phyloP scores from a whole-genome alignment of 2,329 filamentous ascomycete species.

The Xylaria sp. region DNA sequence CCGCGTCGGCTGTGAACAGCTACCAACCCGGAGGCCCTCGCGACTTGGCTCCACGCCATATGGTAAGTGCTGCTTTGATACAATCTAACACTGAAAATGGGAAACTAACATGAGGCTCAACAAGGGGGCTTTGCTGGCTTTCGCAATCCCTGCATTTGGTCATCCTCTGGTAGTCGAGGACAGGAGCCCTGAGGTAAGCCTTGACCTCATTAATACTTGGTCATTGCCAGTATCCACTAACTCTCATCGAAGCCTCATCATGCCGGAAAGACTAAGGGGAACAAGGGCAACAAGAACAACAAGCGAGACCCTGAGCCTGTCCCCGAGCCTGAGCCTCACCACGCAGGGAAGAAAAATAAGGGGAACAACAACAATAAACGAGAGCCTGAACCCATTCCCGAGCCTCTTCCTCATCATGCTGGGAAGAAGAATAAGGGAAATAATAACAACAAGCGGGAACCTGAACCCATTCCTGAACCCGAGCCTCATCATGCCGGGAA shows the following conservation, averaged over 20 bases:
- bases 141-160: constrained; percentile 43
- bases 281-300: constrained; percentile 11
- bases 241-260: constrained; percentile 10
- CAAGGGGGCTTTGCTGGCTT: constrained; percentile 46
- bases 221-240: not conserved
- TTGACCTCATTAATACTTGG: not conserved
- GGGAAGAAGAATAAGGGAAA: not conserved
- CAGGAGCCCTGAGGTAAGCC: constrained; percentile 25
- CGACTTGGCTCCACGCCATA: constrained; percentile 40
- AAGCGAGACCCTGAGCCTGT: constrained; percentile 7
- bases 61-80: constrained; percentile 18
- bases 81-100: not conserved
- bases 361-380: not conserved
- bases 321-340: not conserved
- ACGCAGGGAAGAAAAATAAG: not conserved
- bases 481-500: constrained; percentile 1
- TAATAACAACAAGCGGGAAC: not conserved
- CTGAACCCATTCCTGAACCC: constrained; percentile 14
- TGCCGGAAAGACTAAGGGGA: not conserved
- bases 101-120: not conserved
- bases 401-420: not conserved
- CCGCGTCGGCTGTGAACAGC: constrained; percentile 47
- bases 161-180: constrained; percentile 27
- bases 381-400: not conserved
- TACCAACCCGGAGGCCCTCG: constrained; percentile 44